These are phyloP conservation scores for Cadophora gregata DNA, from an alignment of 2,329 filamentous ascomycete genomes.

Conservation along the genomic window DNA sequence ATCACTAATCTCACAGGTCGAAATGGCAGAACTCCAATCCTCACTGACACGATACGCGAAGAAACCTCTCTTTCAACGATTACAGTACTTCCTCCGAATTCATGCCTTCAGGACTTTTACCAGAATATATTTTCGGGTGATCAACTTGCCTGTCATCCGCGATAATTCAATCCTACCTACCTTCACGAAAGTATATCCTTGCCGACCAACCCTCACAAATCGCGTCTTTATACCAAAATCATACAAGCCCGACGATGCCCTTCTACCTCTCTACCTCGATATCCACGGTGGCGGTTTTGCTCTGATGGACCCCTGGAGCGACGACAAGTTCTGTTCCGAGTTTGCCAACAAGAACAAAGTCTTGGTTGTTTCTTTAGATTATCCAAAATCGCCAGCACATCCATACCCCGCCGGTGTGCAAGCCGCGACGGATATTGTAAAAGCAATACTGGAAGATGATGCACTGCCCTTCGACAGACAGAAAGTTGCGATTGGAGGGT, in stretches of 20 bases:
- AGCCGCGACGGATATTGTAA: constrained; percentile 53
- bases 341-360: constrained; percentile 50
- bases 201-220: constrained; percentile 36
- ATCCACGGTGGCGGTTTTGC: constrained; percentile 61
- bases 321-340: constrained; percentile 54
- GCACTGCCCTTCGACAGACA: constrained; percentile 52
- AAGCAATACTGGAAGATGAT: constrained; percentile 50
- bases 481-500: constrained; percentile 54
- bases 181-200: constrained; percentile 33
- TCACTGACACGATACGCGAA: constrained; percentile 5
- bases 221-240: constrained; percentile 48
- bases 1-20: neutral
- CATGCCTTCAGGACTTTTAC: constrained; percentile 27
- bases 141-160: constrained; percentile 29
- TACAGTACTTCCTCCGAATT: constrained; percentile 23
- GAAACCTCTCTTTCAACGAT: constrained; percentile 22
- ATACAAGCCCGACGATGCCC: constrained; percentile 32
- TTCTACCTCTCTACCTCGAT: constrained; percentile 52
- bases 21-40: neutral
- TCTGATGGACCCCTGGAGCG: constrained; percentile 50
- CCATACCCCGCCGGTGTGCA: constrained; percentile 53
- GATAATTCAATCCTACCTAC: constrained; percentile 33
- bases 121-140: constrained; percentile 19
- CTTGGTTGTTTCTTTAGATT: constrained; percentile 55
- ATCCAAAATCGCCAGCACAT: constrained; percentile 53